Conservation (phyloP, 1,284 basidiomycete species). For the Fomitopsis palustris region DNA sequence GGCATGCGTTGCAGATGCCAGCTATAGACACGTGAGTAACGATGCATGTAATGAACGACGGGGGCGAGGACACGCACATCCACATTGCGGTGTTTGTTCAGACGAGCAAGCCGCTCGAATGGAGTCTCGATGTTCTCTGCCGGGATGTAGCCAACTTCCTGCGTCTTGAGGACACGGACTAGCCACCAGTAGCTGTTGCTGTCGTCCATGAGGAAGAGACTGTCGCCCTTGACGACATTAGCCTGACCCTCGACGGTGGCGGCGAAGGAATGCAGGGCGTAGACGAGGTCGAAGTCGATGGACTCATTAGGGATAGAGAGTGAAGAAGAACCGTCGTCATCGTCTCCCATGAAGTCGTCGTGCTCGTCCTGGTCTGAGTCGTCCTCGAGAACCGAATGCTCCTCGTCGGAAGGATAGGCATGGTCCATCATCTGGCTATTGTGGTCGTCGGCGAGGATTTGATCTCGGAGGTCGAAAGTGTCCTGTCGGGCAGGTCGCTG, state of each 20-base stretch:
- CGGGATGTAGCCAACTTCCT: constrained; percentile 99
- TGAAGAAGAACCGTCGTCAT: constrained; percentile 69
- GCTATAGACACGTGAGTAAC: constrained; percentile 34
- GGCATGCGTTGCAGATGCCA: constrained; percentile 71
- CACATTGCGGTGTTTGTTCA: constrained; percentile 98
- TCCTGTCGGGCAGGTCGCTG: constrained; percentile 42
- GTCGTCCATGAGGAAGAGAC: constrained; percentile 91
- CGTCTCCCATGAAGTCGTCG: constrained; percentile 62
- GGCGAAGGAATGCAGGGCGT: constrained; percentile 89
- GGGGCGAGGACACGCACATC: constrained; percentile 63
- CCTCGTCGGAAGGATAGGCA: constrained; percentile 55
- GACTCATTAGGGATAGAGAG: constrained; percentile 87
- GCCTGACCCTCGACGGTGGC: constrained; percentile 97
- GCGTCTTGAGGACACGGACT: constrained; percentile 92
- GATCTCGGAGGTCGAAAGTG: constrained; percentile 67
- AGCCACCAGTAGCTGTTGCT: constrained; percentile 99
- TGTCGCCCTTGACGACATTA: constrained; percentile 95
- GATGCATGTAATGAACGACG: not conserved
- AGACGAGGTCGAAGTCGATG: constrained; percentile 88
- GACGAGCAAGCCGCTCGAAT: constrained; percentile 89
- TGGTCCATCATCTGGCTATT: constrained; percentile 46
- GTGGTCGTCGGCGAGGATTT: constrained; percentile 60
- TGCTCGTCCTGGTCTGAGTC: constrained; percentile 68
- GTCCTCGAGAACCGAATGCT: constrained; percentile 75
- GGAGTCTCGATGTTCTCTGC: constrained; percentile 99